Evolutionary conservation across 345 rosid species (phyloP).

Genomic region (Raphanus raphanistrum): DNA sequence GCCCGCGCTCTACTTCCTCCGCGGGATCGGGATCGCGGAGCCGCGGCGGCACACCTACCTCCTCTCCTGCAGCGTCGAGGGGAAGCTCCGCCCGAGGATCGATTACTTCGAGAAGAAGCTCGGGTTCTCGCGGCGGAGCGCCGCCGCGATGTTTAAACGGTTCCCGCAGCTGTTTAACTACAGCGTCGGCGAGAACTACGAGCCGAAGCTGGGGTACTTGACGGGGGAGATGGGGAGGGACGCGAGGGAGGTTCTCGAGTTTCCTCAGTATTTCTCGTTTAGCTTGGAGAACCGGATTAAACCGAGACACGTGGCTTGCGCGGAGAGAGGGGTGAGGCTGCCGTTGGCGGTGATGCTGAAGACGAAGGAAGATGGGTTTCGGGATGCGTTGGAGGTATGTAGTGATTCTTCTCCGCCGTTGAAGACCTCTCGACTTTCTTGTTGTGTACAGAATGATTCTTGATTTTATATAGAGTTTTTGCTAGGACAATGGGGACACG

Average conservation of each 20-base stretch:
- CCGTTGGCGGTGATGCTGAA: slow-evolving; percentile 64
- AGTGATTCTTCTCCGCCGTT: slow-evolving; percentile 65
- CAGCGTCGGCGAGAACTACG: slow-evolving; percentile 63
- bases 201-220: slow-evolving; percentile 67
- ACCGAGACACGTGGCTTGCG: slow-evolving; percentile 75
- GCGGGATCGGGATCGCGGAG: slow-evolving; percentile 66
- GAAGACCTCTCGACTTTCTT: slow-evolving; percentile 63
- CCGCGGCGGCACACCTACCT: slow-evolving; percentile 65
- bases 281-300: slow-evolving; percentile 84
- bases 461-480: slow-evolving; percentile 31
- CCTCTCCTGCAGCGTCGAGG: slow-evolving; percentile 81
- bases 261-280: slow-evolving; percentile 85
- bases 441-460: slow-evolving; percentile 49
- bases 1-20: slow-evolving; percentile 80
- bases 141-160: slow-evolving; percentile 63
- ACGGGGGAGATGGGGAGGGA: slow-evolving; percentile 85
- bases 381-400: slow-evolving; percentile 60
- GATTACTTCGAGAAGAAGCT: slow-evolving; percentile 61
- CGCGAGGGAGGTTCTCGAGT: slow-evolving; percentile 71
- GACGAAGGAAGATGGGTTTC: slow-evolving; percentile 60
- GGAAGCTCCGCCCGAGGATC: slow-evolving; percentile 65
- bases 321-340: slow-evolving; percentile 65
- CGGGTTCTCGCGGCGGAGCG: slow-evolving; percentile 61
- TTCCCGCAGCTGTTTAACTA: slow-evolving; percentile 82
- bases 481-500: slow-evolving; percentile 13